A percentile compares a stretch with the other conserved stretches of the same genome.
phyloP scores from a whole-genome alignment of 2,329 filamentous ascomycete genomes.

The Phialophora expanda region DNA sequence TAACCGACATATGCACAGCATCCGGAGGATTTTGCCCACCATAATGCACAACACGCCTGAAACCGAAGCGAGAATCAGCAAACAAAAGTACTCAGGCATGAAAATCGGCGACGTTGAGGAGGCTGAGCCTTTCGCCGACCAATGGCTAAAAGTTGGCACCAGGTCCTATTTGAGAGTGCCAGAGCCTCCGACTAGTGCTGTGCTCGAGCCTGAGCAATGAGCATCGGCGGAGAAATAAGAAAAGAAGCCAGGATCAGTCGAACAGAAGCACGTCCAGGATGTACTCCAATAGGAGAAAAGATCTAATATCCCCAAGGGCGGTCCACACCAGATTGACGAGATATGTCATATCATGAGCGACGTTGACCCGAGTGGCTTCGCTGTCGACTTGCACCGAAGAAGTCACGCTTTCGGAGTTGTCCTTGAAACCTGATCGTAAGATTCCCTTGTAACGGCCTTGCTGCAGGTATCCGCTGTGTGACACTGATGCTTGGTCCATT shows the following conservation, averaged over 20 bases:
- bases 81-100: slow-evolving; percentile 6
- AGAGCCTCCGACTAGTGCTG: slow-evolving; percentile 10
- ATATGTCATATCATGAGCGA: slow-evolving; percentile 33
- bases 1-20: slow-evolving; percentile 13
- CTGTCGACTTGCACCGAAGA: slow-evolving; percentile 22
- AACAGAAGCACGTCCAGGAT: slow-evolving; percentile 25
- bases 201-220: slow-evolving; percentile 23
- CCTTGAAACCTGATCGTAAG: slow-evolving; percentile 37
- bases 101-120: slow-evolving; percentile 8
- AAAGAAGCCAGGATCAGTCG: slow-evolving; percentile 25
- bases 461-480: slow-evolving; percentile 34
- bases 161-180: slow-evolving; percentile 11
- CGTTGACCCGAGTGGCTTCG: slow-evolving; percentile 22
- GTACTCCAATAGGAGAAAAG: slow-evolving; percentile 28
- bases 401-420: slow-evolving; percentile 31
- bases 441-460: slow-evolving; percentile 37
- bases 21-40: slow-evolving; percentile 18
- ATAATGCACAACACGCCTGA: slow-evolving; percentile 24
- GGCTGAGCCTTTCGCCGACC: slow-evolving; percentile 1
- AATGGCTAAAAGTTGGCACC: slow-evolving; percentile 5
- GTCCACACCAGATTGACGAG: slow-evolving; percentile 21
- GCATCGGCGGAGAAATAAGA: slow-evolving; percentile 17
- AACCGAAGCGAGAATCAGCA: slow-evolving; percentile 8
- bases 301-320: slow-evolving; percentile 10
- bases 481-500: slow-evolving; percentile 34